Percentiles rank a stretch among this genome's conserved stretches.
phyloP scores from a whole-genome alignment of 192 early-diverging fungal species.

The Dispira simplex region DNA sequence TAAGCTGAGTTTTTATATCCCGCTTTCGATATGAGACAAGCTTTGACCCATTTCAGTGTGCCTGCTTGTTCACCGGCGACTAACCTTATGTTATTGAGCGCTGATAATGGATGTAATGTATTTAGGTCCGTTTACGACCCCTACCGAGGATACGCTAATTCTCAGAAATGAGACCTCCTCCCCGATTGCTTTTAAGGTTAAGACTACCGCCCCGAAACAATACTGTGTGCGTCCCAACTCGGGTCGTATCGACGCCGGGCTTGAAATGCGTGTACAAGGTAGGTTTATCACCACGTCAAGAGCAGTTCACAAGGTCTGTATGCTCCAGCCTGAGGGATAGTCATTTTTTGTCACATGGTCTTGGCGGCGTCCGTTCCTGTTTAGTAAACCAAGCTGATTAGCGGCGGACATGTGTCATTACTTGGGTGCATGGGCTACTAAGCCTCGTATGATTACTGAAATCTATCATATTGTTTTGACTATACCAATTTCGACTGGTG shows the following conservation, averaged over 20 bases:
- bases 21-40: too few species aligned
- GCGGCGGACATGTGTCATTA: not conserved
- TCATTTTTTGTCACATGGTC: not conserved
- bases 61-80: too few species aligned
- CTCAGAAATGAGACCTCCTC: conserved; percentile 45
- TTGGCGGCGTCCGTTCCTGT: not conserved
- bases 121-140: conserved; percentile 45
- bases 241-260: conserved; percentile 55
- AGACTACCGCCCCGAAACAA: conserved; percentile 95
- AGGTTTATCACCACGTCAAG: conserved; percentile 11
- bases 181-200: conserved; percentile 92
- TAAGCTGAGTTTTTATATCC: too few species aligned
- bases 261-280: conserved; percentile 59
- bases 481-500: not conserved
- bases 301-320: too few species aligned
- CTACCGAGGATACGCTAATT: conserved; percentile 35
- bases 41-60: too few species aligned
- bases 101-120: not conserved
- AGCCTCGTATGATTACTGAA: too few species aligned
- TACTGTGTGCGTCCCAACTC: conserved; percentile 94
- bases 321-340: too few species aligned
- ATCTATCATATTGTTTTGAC: not conserved
- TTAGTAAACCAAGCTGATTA: not conserved
- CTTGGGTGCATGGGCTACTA: not conserved
- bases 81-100: too few species aligned